Conservation (phyloP, 2,329 filamentous ascomycete species). For the Diaporthe ampelina region DNA sequence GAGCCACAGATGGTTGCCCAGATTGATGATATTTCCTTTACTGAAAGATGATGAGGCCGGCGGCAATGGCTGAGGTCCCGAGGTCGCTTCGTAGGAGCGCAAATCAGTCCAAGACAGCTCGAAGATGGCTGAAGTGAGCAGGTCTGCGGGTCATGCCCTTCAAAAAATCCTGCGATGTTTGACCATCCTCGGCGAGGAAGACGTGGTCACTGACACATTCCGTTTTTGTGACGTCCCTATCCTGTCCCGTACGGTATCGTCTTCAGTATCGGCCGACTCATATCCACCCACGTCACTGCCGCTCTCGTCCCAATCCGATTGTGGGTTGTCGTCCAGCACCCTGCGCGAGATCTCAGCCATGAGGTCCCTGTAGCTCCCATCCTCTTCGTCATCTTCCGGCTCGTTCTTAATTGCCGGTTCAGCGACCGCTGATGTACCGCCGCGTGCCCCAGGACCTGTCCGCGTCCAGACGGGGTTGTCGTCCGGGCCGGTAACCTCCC, state of each 20-base stretch:
- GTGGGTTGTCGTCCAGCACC: background rate
- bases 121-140: too few relatives aligned
- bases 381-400: conserved; percentile 4
- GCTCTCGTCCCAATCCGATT: conserved; percentile 8
- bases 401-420: background rate
- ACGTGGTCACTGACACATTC: background rate
- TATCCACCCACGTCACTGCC: background rate
- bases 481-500: background rate
- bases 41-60: background rate
- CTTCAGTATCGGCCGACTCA: background rate
- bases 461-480: background rate
- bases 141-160: too few relatives aligned
- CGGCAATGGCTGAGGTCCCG: background rate
- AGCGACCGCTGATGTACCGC: too few relatives aligned
- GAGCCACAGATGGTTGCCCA: too few relatives aligned
- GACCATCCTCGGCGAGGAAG: background rate
- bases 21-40: too few relatives aligned
- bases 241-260: background rate
- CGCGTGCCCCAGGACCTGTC: background rate
- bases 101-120: background rate
- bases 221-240: too few relatives aligned
- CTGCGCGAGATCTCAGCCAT: conserved; percentile 19
- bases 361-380: background rate
- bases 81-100: background rate
- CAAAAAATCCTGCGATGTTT: background rate